Percentiles rank a stretch among this genome's conserved stretches.
Conservation (phyloP, 139 green algal genomes). For the Chlorella sp. region DNA sequence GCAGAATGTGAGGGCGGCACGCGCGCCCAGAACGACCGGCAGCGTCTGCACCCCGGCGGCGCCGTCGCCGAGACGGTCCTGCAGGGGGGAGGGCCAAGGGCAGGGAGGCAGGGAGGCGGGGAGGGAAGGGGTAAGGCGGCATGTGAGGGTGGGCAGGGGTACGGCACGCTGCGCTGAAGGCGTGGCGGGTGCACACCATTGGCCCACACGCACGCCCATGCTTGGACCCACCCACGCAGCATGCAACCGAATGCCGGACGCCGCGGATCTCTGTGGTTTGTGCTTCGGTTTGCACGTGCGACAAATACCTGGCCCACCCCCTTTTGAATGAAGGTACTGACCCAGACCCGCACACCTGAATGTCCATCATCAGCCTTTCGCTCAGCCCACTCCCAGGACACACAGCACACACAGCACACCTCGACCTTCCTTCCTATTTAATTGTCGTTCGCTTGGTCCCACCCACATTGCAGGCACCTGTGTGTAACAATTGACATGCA, state of each 20-base stretch:
- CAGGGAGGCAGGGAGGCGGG: conserved; percentile 23
- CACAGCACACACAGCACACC: too few relatives aligned
- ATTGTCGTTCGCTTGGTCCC: too few relatives aligned
- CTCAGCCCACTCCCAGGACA: too few relatives aligned
- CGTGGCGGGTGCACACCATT: too few relatives aligned
- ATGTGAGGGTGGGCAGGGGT: too few relatives aligned
- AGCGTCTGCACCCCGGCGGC: conserved; percentile 60
- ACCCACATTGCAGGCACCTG: too few relatives aligned
- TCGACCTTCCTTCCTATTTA: too few relatives aligned
- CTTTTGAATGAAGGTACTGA: neutral
- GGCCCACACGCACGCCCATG: neutral
- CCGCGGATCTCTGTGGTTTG: neutral
- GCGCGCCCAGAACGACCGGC: conserved; percentile 53
- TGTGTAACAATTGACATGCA: too few relatives aligned
- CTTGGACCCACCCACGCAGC: neutral
- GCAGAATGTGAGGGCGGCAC: neutral
- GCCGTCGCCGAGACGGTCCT: conserved; percentile 66
- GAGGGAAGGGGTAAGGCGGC: neutral
- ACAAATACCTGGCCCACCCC: too few relatives aligned
- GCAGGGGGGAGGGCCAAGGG: conserved; percentile 6
- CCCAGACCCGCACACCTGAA: neutral
- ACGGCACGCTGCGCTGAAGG: too few relatives aligned
- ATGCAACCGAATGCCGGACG: neutral
- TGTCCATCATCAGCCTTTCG: neutral
- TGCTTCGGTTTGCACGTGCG: too few relatives aligned